Evolutionary conservation across 257 asterid species (phyloP).

Genomic region (Solanum bukasovii): DNA sequence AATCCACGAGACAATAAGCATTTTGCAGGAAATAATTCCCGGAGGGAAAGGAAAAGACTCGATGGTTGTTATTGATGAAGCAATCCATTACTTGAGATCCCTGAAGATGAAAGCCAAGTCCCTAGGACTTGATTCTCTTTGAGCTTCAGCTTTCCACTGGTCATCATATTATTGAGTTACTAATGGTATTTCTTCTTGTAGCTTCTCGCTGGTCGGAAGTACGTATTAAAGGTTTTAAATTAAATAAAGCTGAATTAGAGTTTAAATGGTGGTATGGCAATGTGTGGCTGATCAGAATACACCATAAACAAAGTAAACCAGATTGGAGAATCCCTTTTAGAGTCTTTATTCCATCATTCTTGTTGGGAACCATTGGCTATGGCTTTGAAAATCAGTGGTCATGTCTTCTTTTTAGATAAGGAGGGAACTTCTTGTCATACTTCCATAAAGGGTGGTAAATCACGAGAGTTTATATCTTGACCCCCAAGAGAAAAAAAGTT

Average conservation of each 20-base stretch:
- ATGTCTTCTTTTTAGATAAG: conserved; percentile 1
- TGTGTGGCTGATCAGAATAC: not conserved
- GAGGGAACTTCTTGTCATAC: not conserved
- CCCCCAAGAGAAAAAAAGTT: conserved; percentile 14
- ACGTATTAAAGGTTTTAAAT: not conserved
- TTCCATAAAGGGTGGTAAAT: conserved; percentile 12
- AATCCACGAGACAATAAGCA: conserved; percentile 41
- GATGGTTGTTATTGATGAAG: conserved; percentile 55
- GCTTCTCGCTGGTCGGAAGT: not conserved
- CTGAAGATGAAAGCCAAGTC: conserved; percentile 63
- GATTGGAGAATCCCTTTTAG: not conserved
- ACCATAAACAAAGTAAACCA: not conserved
- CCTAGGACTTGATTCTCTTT: conserved; percentile 46
- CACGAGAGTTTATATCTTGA: conserved; percentile 21
- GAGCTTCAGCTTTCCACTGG: conserved; percentile 3
- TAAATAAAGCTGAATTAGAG: not conserved
- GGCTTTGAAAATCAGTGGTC: conserved; percentile 8
- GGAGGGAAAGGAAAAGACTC: conserved; percentile 50
- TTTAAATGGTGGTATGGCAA: not conserved
- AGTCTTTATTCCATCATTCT: conserved; percentile 17
- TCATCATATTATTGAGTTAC: conserved; percentile 1
- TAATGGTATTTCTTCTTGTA: not conserved
- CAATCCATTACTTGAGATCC: conserved; percentile 57
- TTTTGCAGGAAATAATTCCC: conserved; percentile 57
- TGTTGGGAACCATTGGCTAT: conserved; percentile 3